Percentiles rank a stretch among this genome's conserved stretches.
phyloP scores from a whole-genome alignment of 306 rosid species.

The Malus sylvestris region DNA sequence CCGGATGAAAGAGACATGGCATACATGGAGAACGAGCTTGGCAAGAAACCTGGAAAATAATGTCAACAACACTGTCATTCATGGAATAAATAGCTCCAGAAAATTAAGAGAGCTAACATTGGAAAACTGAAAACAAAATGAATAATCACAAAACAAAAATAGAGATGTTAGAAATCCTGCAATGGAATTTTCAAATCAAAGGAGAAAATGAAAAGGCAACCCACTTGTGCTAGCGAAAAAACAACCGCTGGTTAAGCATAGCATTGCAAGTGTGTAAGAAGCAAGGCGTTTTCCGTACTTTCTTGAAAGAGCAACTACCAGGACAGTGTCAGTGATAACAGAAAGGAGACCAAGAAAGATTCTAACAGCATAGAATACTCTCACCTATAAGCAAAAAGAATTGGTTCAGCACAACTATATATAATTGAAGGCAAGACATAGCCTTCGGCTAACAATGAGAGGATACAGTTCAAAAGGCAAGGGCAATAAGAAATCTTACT shows the following conservation, averaged over 20 bases:
- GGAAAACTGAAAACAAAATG: conserved; percentile 2
- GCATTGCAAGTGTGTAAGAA: conserved; percentile 91
- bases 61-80: neutral
- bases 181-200: neutral
- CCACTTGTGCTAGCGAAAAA: conserved; percentile 97
- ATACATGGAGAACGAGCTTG: conserved; percentile 97
- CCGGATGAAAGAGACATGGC: conserved; percentile 88
- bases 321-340: conserved; percentile 69
- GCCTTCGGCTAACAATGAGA: neutral
- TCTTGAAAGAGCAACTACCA: conserved; percentile 81
- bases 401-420: conserved; percentile 8
- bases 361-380: conserved; percentile 88
- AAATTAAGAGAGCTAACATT: neutral
- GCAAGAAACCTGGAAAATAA: conserved; percentile 79
- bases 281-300: conserved; percentile 91
- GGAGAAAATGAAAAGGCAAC: conserved; percentile 18
- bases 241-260: conserved; percentile 93
- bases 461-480: neutral
- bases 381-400: conserved; percentile 49
- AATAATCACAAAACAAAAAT: neutral
- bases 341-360: conserved; percentile 78
- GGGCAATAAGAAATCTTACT: conserved; percentile 32
- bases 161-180: neutral
- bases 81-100: neutral
- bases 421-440: neutral